Evolutionary conservation across 805 yeast species (phyloP).

Genomic region (Pichia phayaonensis): DNA sequence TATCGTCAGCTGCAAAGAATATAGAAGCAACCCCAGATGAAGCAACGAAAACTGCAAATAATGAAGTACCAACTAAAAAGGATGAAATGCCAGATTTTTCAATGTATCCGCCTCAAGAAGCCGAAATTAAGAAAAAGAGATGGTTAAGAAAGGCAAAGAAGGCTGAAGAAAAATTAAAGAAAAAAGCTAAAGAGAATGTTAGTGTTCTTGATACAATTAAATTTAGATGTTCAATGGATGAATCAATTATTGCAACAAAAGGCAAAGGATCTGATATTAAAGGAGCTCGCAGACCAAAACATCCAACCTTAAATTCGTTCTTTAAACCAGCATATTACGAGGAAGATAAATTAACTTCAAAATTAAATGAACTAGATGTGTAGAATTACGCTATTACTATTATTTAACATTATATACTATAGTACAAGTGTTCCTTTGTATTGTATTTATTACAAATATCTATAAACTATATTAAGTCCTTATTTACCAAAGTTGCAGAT

Average conservation of each 20-base stretch:
- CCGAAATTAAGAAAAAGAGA: constrained; percentile 3
- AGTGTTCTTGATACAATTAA: background rate
- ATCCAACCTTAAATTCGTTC: constrained; percentile 11
- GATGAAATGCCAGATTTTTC: constrained; percentile 2
- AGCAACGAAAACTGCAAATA: background rate
- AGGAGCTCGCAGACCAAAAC: background rate
- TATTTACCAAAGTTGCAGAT: constrained; percentile 71
- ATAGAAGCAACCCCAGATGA: background rate
- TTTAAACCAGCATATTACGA: constrained; percentile 11
- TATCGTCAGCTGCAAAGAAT: background rate
- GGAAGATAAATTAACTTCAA: constrained; percentile 3
- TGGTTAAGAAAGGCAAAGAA: constrained; percentile 1
- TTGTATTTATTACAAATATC: background rate
- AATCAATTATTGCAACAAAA: constrained; percentile 10
- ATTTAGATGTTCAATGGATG: constrained; percentile 16
- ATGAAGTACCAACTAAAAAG: background rate
- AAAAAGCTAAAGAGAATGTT: background rate
- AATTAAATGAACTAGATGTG: constrained; percentile 8
- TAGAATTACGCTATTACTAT: background rate
- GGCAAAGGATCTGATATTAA: background rate
- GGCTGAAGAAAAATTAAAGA: constrained; percentile 4
- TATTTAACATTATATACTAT: background rate
- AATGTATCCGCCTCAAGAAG: background rate
- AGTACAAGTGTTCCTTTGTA: background rate
- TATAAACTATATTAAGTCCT: constrained; percentile 30